phyloP scores from a whole-genome alignment of 208 protist species.

The Leishmania arabica region DNA sequence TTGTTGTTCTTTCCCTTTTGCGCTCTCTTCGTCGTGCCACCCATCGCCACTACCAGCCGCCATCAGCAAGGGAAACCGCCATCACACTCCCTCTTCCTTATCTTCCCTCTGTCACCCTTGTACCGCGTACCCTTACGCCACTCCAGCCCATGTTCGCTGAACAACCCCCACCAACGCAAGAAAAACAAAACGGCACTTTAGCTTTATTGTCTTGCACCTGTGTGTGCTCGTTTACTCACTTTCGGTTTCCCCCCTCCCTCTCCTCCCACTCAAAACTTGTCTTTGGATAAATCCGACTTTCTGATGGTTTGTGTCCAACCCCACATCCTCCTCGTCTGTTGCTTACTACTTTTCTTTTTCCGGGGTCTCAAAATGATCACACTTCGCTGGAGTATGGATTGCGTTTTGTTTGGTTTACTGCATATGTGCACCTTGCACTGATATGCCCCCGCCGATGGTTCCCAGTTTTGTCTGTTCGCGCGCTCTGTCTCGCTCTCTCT shows the following conservation, averaged over 20 bases:
- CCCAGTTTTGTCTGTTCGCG: not conserved
- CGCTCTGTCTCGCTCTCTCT: not conserved
- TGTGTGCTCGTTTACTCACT: not conserved
- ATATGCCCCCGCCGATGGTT: not conserved
- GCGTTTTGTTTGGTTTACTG: not conserved
- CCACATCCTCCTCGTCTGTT: not conserved
- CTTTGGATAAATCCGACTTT: not conserved
- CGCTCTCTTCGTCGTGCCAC: not conserved
- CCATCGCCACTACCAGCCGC: not conserved
- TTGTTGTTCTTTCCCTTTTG: not conserved
- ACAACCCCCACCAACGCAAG: not conserved
- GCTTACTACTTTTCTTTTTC: not conserved
- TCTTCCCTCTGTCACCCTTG: not conserved
- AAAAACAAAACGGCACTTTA: not conserved
- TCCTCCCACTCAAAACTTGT: not conserved
- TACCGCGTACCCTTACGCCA: not conserved
- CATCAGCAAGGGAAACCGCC: not conserved
- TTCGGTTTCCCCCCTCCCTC: not conserved
- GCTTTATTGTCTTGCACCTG: not conserved
- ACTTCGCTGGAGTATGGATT: not conserved
- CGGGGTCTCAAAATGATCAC: not conserved
- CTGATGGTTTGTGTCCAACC: not conserved
- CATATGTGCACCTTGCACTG: not conserved
- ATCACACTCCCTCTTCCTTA: not conserved
- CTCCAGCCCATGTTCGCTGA: not conserved